These are phyloP conservation scores for Cercis canadensis DNA, from an alignment of 306 rosid genomes.

Conservation along the genomic window DNA sequence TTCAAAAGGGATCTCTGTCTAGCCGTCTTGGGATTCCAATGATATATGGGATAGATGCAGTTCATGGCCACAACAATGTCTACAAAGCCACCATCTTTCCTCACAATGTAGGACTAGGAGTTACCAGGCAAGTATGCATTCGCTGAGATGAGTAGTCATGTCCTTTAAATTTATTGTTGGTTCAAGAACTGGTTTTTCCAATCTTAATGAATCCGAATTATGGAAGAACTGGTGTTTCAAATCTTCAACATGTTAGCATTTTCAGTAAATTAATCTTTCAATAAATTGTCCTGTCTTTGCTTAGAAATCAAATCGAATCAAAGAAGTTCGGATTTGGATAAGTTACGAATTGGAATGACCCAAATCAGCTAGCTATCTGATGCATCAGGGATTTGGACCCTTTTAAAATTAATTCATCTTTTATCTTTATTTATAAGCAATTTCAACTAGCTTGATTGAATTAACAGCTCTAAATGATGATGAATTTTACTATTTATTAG, in stretches of 20 bases:
- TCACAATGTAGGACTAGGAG: conserved; percentile 96
- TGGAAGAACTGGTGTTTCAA: too few species aligned
- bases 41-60: conserved; percentile 97
- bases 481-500: conserved; percentile 43
- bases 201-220: neutral
- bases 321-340: neutral
- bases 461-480: neutral
- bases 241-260: neutral
- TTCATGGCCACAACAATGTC: conserved; percentile 95
- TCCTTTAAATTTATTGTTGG: neutral
- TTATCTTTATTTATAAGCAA: neutral
- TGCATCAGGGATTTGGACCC: conserved; percentile 2
- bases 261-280: neutral
- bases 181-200: conserved; percentile 10
- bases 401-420: neutral
- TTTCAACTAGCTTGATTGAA: neutral
- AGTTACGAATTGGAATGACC: neutral
- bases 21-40: conserved; percentile 94
- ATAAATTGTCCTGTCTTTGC: neutral
- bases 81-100: conserved; percentile 88
- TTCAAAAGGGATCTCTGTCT: conserved; percentile 75
- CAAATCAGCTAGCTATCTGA: neutral
- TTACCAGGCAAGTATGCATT: conserved; percentile 73
- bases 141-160: conserved; percentile 4
- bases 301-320: neutral